Evolutionary conservation across 306 rosid genomes (phyloP).

Genomic region (Fagus crenata): DNA sequence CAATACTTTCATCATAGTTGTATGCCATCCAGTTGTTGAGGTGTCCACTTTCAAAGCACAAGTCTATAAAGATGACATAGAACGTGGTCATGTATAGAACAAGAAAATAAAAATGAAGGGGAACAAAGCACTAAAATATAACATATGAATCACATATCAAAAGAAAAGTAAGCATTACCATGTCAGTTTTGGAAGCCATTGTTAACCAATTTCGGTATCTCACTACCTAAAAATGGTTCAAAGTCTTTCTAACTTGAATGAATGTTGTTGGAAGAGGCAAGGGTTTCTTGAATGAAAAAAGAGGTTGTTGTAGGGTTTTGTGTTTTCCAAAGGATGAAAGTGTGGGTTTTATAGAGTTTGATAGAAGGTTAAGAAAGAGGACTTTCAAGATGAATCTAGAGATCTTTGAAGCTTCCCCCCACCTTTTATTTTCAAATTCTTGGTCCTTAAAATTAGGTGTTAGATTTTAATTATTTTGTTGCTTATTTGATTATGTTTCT

Average conservation of each 20-base stretch:
- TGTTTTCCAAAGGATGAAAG: neutral
- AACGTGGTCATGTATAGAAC: neutral
- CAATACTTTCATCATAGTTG: conserved; percentile 28
- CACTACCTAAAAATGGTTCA: neutral
- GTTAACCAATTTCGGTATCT: neutral
- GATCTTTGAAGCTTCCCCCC: neutral
- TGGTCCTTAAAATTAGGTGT: no score
- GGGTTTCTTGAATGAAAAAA: no score
- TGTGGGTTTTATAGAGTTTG: neutral
- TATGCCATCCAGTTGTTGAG: conserved; percentile 27
- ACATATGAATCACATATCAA: no score
- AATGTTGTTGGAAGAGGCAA: neutral
- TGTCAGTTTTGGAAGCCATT: neutral
- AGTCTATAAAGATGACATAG: conserved; percentile 11
- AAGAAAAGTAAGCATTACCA: neutral
- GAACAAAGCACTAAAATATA: neutral
- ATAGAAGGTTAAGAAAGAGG: neutral
- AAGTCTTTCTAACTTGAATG: neutral
- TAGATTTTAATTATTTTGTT: no score
- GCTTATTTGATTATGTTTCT: no score
- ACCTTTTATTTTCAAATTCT: no score
- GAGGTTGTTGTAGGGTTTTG: neutral
- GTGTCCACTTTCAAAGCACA: conserved; percentile 33
- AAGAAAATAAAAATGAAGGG: neutral
- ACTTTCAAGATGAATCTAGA: neutral